Percentiles rank a stretch among this genome's conserved stretches.
phyloP scores from a whole-genome alignment of 176 grass and related monocot genomes.

The Thinopyrum elongatum region DNA sequence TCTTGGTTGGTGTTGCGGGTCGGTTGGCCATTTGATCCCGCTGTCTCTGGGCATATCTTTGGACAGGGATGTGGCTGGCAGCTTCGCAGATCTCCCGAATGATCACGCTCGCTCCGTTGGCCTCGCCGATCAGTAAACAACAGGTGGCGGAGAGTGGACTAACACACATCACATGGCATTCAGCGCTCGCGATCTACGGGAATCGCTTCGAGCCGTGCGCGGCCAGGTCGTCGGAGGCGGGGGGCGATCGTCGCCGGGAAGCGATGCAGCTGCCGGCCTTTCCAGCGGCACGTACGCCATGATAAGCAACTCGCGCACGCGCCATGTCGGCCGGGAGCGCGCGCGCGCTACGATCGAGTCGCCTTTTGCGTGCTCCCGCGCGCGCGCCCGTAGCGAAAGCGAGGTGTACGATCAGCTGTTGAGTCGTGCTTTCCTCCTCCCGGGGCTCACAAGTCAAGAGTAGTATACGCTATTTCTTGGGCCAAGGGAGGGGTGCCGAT shows the following conservation, averaged over 20 bases:
- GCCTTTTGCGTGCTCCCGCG: slow-evolving; percentile 9
- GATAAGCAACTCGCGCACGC: slow-evolving; percentile 39
- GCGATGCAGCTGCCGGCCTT: slow-evolving; percentile 42
- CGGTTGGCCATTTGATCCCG: slow-evolving; percentile 21
- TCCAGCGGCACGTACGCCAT: slow-evolving; percentile 25
- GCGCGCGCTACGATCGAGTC: neutral
- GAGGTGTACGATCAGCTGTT: neutral
- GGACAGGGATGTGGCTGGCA: neutral
- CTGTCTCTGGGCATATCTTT: slow-evolving; percentile 33
- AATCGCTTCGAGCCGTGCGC: neutral
- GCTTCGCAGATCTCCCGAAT: neutral
- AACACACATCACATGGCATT: neutral
- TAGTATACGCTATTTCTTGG: slow-evolving; percentile 32
- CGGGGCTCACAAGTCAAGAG: neutral
- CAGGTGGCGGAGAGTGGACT: neutral
- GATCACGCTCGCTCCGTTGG: neutral
- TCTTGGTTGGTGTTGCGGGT: slow-evolving; percentile 7
- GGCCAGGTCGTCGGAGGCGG: slow-evolving; percentile 10
- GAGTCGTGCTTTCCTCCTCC: neutral
- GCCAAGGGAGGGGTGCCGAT: slow-evolving; percentile 18
- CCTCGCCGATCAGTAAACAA: neutral
- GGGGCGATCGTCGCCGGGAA: slow-evolving; percentile 14
- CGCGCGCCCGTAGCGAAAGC: too few species aligned
- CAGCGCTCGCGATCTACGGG: neutral
- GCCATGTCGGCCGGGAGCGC: slow-evolving; percentile 34